Base-by-base conservation (phyloP, 1,139 yeast genomes). In the Yamadazyma spencermartinsiae region DNA sequence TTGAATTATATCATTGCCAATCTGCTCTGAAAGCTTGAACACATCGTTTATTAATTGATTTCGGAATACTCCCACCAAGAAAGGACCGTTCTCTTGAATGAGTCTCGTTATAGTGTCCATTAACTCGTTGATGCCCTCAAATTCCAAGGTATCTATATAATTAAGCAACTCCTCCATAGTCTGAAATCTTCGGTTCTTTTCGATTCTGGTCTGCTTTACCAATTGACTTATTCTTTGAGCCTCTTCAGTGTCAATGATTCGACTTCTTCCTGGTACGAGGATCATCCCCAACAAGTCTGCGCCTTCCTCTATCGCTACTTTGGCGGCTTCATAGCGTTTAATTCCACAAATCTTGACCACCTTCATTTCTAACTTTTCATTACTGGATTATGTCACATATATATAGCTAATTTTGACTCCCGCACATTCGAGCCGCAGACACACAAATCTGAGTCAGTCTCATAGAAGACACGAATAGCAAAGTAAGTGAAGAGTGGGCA, bases 41-140 rank as follows among this genome's bases (percentile, higher is more conserved):
- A 90, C 84, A 14, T 83, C 84, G 2, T 76, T 81, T 1, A 83
- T 52, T 0, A 82, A 55, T 59, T 90, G 98, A 58, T 92, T 88
- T 44, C 92, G 72, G 62, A 92, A 89, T 2, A 92, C 98, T 1
- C 98, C 98, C 2, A 89, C 97, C 2, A 86, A 60, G 49, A 69
- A 76, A 0, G 96, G 96, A 0, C 90, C 86, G 42, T 76, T 68
- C 33, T 62, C 65, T 2, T 49, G 44, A 3, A 81, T 48, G 11
- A 61, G 48, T n/a, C 50, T 44, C 1, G 61, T 40, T 2, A 67
- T 56, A 3, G 49, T 43, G 2, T 52, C 54, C 46, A 74, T 74
- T 60, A 72, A 74, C n/a, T 56, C 66, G 2, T 50, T 49, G 2
- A 54, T 44, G 18, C 44, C 40, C 1, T 39, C 44, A 19, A 59